These are phyloP conservation scores for Dothistroma pini DNA, from an alignment of 2,329 filamentous ascomycete genomes.

Conservation along the genomic window DNA sequence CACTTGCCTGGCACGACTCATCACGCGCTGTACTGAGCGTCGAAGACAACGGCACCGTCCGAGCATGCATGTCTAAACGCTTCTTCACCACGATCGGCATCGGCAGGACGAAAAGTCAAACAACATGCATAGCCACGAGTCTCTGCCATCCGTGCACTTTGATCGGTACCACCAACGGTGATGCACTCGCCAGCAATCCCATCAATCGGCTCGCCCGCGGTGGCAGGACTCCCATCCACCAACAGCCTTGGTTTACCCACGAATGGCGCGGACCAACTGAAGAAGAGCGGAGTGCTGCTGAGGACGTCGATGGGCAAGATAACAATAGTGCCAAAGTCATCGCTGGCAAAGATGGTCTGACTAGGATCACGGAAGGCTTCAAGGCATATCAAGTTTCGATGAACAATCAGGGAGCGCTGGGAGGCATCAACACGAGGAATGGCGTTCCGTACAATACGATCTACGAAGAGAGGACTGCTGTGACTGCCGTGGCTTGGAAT, in stretches of 20 bases:
- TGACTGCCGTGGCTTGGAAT: conserved; percentile 50
- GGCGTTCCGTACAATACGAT: conserved; percentile 37
- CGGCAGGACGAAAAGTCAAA: conserved; percentile 36
- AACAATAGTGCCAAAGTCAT: neutral
- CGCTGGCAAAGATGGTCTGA: conserved; percentile 23
- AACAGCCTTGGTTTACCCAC: conserved; percentile 57
- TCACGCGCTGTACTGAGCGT: conserved; percentile 52
- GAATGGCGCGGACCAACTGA: conserved; percentile 46
- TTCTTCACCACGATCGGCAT: conserved; percentile 48
- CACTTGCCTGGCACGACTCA: conserved; percentile 54
- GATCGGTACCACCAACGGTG: conserved; percentile 51
- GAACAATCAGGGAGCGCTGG: conserved; percentile 16
- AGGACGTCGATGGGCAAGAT: neutral
- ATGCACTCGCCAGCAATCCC: conserved; percentile 51
- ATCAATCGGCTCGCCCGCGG: conserved; percentile 48
- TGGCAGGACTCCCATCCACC: conserved; percentile 48
- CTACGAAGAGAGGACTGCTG: conserved; percentile 44
- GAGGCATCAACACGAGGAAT: conserved; percentile 19
- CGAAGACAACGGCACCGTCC: conserved; percentile 53
- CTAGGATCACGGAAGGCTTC: conserved; percentile 43
- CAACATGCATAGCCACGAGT: conserved; percentile 46
- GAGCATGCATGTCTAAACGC: conserved; percentile 49
- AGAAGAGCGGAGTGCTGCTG: conserved; percentile 14
- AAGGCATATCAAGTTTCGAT: conserved; percentile 31
- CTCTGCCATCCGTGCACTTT: conserved; percentile 54